A percentile compares a stretch with the other conserved stretches of the same genome.
Evolutionary conservation across 2,329 filamentous ascomycete genomes (phyloP).

Genomic region (Zymoseptoria passerinii): DNA sequence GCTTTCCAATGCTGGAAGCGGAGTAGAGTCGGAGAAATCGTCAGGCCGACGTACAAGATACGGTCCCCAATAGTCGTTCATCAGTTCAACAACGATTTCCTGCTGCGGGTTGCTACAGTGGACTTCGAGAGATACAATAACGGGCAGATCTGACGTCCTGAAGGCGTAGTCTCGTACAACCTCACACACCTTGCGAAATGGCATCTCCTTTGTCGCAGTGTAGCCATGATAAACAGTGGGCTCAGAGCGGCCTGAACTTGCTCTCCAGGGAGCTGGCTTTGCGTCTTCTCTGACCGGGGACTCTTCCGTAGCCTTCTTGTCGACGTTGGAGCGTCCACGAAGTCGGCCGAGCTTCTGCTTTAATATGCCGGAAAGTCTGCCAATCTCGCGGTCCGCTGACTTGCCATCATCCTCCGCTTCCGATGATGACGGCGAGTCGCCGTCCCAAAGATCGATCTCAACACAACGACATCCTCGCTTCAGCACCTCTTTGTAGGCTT

Average conservation of each 20-base stretch:
- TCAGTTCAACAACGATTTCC: slow-evolving; percentile 85
- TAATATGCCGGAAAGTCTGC: slow-evolving; percentile 26
- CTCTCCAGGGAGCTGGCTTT: slow-evolving; percentile 26
- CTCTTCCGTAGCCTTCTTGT: slow-evolving; percentile 3
- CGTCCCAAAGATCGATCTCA: slow-evolving; percentile 93
- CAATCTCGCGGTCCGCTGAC: slow-evolving; percentile 25
- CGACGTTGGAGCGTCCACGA: slow-evolving; percentile 13
- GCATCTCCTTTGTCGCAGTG: slow-evolving; percentile 76
- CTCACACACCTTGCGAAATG: slow-evolving; percentile 78
- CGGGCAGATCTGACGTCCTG: slow-evolving; percentile 58
- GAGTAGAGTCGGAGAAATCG: slow-evolving; percentile 47
- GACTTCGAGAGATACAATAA: slow-evolving; percentile 89
- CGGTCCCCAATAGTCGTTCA: slow-evolving; percentile 77
- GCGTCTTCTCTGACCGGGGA: slow-evolving; percentile 1
- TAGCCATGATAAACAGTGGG: slow-evolving; percentile 41
- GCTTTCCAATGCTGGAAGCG: slow-evolving; percentile 56
- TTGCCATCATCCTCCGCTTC: slow-evolving; percentile 19
- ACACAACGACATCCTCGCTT: slow-evolving; percentile 76
- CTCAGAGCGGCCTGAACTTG: slow-evolving; percentile 21
- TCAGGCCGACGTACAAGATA: slow-evolving; percentile 57
- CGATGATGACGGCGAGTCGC: slow-evolving; percentile 42
- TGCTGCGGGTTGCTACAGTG: slow-evolving; percentile 78
- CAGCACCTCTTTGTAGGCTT: slow-evolving; percentile 65
- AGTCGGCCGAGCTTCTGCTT: slow-evolving; percentile 23
- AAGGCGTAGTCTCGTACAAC: slow-evolving; percentile 72